Evolutionary conservation across 1,284 basidiomycete species (phyloP), one percentile per base, ranked within the genome.

Genomic region (Boletus chippewaensis): DNA sequence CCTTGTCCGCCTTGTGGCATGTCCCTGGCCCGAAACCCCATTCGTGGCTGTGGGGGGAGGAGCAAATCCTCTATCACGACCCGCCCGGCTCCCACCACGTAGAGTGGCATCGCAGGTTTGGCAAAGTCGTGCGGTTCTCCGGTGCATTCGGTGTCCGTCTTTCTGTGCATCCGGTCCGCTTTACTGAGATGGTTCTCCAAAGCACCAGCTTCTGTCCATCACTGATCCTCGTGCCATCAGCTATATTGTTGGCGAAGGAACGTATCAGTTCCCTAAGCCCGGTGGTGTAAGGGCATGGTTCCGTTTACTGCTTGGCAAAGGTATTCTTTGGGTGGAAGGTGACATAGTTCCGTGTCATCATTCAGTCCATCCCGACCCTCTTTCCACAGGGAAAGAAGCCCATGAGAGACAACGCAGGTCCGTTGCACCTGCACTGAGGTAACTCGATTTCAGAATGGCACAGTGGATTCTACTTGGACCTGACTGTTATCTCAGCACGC

Each of bases 271-370:
- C 57, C 80, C 80, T 2, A 82, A 82, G 61, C 77, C 79, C 9
- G 61, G 69, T 43, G 80, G 80, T 32, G 80, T 81, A 22, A 72
- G 80, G 51, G 74, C 73, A 15, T 82, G 80, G 80, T 82, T 82
- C 59, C 71, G 70, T 53, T 74, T 74, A 28, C 73, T 79, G 2
- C 68, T 80, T 4, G 80, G 80, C 15, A 72, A 81, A 63, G 80
- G 80, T n/a, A 76, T 82, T 51, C 71, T 82, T 16, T 81, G 78
- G 75, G 71, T 79, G 15, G 80, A 82, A 74, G 79, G 78, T 77
- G 52, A 56, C 38, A 26, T 8, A 5, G 18, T 52, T 20, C 8
- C 36, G 15, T 31, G 10, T 44, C 34, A 41, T 50, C 22, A 29
- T 18, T 31, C 26, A 5, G 16, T 38, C 29, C 46, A 9, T 47